Evolutionary conservation across 352 stramenopile genomes (phyloP), one percentile per base, ranked within the genome.

Genomic region (Hyaloperonospora brassicae): DNA sequence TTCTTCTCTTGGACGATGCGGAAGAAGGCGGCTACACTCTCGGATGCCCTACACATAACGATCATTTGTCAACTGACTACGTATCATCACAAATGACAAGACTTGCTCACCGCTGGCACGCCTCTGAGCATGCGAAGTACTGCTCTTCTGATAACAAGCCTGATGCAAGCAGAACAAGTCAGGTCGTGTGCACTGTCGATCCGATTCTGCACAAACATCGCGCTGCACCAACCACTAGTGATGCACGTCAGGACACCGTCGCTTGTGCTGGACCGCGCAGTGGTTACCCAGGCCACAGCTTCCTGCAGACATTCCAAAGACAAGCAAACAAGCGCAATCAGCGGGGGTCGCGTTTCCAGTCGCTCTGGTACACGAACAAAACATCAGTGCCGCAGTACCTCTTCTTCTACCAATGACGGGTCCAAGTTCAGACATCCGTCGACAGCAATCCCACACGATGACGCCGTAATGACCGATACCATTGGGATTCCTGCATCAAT

Each of bases 401-500:
- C 76, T 69, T 87, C 80, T 74, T 93, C 82, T 44, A 59, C 52
- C 38, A 66, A 59, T 23, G 79, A 80, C 11, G 78, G 79, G 51
- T 93, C 82, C 44, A 93, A 57, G 31, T 87, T 76, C 44, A 93
- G 61, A 25, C 64, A 74, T 3, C 79, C 76, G 45, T 88, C 79
- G 1, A 69, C 59, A 21, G 85, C 66, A 58, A 90, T 69, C 0
- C 72, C 76, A 46, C 82, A 93, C 13, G 75, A 83, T 5, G 79
- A 73, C 9, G 82, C 78, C 14, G 79, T 86, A 21, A 93, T 76
- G 35, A 89, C 57, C 35, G 72, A 64, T 25, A 70, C 41, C 78
- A 93, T 90, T 4, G 79, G 79, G n/a, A 90, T 64, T n/a, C 76
- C 82, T 25, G 82, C 82, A 53, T 93, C 79, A 62, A 93, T 66